These are phyloP conservation scores for Pythium dissimile DNA, from an alignment of 352 stramenopile genomes.

Conservation along the genomic window DNA sequence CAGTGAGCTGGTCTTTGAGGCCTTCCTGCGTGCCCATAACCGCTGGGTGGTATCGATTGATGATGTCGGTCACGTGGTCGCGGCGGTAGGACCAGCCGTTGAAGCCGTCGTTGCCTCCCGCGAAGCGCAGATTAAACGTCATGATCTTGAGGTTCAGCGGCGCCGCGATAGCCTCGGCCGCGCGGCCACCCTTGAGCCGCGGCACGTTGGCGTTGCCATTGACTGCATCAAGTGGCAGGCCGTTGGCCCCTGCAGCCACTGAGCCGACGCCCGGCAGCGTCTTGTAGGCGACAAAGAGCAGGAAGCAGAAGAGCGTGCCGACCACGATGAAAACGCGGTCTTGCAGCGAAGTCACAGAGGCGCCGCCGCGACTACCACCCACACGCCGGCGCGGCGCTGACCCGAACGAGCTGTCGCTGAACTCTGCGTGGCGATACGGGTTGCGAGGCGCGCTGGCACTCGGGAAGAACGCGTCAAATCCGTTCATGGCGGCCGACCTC, in stretches of 20 bases:
- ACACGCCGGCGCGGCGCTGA: conserved; percentile 11
- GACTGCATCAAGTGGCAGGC: background rate
- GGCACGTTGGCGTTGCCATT: conserved; percentile 28
- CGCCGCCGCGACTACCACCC: background rate
- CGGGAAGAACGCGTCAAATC: conserved; percentile 69
- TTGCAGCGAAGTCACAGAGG: conserved; percentile 23
- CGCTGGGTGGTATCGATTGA: conserved; percentile 35
- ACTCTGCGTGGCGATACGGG: conserved; percentile 71
- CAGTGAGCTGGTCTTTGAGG: conserved; percentile 31
- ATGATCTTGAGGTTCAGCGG: conserved; percentile 57
- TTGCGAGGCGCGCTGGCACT: conserved; percentile 57
- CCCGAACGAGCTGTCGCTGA: conserved; percentile 2
- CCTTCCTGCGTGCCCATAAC: conserved; percentile 42
- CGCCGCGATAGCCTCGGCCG: conserved; percentile 25
- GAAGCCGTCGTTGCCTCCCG: conserved; percentile 25
- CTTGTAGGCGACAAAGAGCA: conserved; percentile 61
- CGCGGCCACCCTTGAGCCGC: conserved; percentile 36
- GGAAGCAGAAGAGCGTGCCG: conserved; percentile 59
- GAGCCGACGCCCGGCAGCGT: conserved; percentile 20
- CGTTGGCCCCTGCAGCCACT: background rate
- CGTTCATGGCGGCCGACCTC: conserved; percentile 53
- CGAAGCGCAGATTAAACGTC: conserved; percentile 44
- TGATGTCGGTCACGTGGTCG: conserved; percentile 33
- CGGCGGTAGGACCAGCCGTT: conserved; percentile 34
- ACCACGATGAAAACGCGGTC: conserved; percentile 65